phyloP scores from a whole-genome alignment of 495 filamentous ascomycete species.

The Talaromyces borbonicus region DNA sequence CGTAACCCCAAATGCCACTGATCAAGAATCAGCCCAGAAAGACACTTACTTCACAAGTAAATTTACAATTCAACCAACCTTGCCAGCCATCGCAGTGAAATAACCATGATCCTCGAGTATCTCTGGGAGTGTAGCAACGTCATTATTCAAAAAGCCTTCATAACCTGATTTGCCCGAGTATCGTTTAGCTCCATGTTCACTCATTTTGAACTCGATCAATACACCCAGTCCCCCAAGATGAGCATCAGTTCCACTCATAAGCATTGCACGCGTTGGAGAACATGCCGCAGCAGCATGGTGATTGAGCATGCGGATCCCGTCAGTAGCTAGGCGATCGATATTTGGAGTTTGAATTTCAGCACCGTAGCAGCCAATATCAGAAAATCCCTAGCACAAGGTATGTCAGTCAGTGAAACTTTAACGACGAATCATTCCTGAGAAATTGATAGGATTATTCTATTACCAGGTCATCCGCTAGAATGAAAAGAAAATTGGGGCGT shows the following conservation, averaged over 20 bases:
- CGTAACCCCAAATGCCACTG: constrained; percentile 35
- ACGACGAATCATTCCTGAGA: neutral
- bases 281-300: constrained; percentile 26
- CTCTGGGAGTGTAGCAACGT: constrained; percentile 43
- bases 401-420: neutral
- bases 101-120: constrained; percentile 44
- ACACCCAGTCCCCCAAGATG: constrained; percentile 29
- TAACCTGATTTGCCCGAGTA: constrained; percentile 36
- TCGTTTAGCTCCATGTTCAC: neutral
- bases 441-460: no score
- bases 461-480: constrained; percentile 27
- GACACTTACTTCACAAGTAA: neutral
- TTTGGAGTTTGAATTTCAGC: constrained; percentile 25
- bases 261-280: constrained; percentile 29
- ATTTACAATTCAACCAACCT: constrained; percentile 19
- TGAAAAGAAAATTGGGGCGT: constrained; percentile 26
- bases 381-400: constrained; percentile 13
- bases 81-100: constrained; percentile 42
- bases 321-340: constrained; percentile 20
- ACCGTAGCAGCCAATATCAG: constrained; percentile 23
- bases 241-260: constrained; percentile 44
- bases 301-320: constrained; percentile 23
- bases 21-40: neutral
- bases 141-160: constrained; percentile 46
- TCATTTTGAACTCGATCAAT: constrained; percentile 9